Percentiles rank a stretch among this genome's conserved stretches.
Evolutionary conservation across 108 stramenopile species (phyloP).

Genomic region (Skeletonema marinoi): DNA sequence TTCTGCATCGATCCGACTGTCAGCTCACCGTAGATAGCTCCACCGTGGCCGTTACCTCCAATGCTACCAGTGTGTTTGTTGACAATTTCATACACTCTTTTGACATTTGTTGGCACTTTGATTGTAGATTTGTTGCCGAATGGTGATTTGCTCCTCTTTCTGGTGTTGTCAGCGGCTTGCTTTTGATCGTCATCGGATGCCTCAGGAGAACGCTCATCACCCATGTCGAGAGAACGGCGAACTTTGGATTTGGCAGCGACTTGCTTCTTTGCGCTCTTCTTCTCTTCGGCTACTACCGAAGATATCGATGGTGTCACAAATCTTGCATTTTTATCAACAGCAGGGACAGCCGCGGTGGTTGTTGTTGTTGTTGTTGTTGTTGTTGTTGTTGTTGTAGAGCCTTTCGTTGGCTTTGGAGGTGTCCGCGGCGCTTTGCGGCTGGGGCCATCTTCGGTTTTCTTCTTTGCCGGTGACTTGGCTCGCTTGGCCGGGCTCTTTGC

Average conservation of each 20-base stretch:
- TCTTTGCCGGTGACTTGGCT: not conserved
- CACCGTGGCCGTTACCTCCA: slow-evolving; percentile 89
- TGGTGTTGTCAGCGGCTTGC: not conserved
- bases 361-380: not conserved
- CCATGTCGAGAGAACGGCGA: slow-evolving; percentile 19
- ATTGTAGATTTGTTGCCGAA: slow-evolving; percentile 33
- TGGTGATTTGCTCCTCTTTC: slow-evolving; percentile 13
- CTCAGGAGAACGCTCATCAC: not conserved
- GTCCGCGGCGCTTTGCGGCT: not conserved
- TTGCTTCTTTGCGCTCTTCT: slow-evolving; percentile 2
- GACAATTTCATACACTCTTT: slow-evolving; percentile 64
- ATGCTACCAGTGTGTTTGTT: slow-evolving; percentile 83
- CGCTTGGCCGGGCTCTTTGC: not conserved
- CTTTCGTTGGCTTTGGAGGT: not conserved
- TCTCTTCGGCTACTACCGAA: slow-evolving; percentile 12
- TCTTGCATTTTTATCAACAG: not conserved
- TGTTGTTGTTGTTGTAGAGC: not conserved
- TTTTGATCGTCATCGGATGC: not conserved
- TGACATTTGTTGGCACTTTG: slow-evolving; percentile 49
- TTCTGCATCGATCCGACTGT: slow-evolving; percentile 92
- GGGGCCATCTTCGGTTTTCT: not conserved
- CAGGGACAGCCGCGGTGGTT: not conserved
- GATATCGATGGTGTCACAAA: slow-evolving; percentile 16
- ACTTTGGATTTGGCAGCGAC: slow-evolving; percentile 5
- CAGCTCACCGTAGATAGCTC: slow-evolving; percentile 96